Evolutionary conservation across 495 filamentous ascomycete species (phyloP).

Genomic region (Chaetomium cochliodes): DNA sequence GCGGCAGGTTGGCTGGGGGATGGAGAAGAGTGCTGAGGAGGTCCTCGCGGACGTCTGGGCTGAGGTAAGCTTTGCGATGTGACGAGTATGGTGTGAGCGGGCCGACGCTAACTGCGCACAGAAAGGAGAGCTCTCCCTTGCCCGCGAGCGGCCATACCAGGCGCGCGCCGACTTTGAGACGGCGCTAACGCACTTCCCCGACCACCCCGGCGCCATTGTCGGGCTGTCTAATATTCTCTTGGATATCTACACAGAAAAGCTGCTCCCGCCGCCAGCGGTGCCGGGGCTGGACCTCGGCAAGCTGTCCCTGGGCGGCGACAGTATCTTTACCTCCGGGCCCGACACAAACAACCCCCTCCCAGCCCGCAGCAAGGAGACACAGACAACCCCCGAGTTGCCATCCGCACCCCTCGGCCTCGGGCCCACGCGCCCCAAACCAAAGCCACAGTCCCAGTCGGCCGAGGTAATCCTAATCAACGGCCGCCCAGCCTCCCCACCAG

Average conservation of each 20-base stretch:
- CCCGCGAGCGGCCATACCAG: constrained; percentile 59
- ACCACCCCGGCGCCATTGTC: constrained; percentile 79
- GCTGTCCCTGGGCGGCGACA: constrained; percentile 12
- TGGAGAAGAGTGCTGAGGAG: constrained; percentile 71
- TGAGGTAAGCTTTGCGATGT: constrained; percentile 52
- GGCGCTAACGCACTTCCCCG: constrained; percentile 67
- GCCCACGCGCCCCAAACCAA: constrained; percentile 10
- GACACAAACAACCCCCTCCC: constrained; percentile 21
- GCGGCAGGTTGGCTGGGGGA: constrained; percentile 67
- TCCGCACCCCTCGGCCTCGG: constrained; percentile 46
- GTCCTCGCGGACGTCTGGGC: constrained; percentile 77
- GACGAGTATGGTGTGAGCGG: background rate
- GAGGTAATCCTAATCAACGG: constrained; percentile 3
- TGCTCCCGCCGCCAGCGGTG: constrained; percentile 49
- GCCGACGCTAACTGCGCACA: constrained; percentile 43
- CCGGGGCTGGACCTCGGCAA: constrained; percentile 32
- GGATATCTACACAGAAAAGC: constrained; percentile 72
- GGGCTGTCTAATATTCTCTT: constrained; percentile 79
- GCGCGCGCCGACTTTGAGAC: constrained; percentile 75
- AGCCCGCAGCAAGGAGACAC: constrained; percentile 18
- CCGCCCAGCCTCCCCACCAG: background rate
- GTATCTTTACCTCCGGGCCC: constrained; percentile 7
- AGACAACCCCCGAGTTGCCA: constrained; percentile 31
- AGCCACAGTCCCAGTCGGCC: background rate
- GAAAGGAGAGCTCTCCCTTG: constrained; percentile 66